Percentiles rank a stretch among this genome's conserved stretches.
These are phyloP conservation scores for Cystofilobasidium macerans DNA, from an alignment of 768 basidiomycete species.

Conservation along the genomic window DNA sequence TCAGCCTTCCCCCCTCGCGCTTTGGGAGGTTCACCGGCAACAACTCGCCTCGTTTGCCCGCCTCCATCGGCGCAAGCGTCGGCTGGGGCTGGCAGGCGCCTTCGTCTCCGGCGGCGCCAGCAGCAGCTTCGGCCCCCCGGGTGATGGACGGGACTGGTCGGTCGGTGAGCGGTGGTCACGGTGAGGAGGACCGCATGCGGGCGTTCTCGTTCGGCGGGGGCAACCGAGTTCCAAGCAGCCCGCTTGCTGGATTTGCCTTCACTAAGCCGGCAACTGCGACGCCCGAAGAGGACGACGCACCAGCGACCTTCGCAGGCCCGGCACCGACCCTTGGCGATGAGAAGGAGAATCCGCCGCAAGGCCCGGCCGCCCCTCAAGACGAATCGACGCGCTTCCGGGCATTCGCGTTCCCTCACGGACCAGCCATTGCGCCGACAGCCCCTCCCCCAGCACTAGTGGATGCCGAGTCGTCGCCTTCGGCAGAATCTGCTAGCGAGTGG, in stretches of 20 bases:
- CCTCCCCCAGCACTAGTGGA: neutral
- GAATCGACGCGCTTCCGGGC: conserved; percentile 11
- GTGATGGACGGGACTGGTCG: too few species aligned
- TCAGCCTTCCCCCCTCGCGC: neutral
- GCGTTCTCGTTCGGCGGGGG: conserved; percentile 10
- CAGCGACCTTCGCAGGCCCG: too few species aligned
- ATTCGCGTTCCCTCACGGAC: conserved; percentile 18
- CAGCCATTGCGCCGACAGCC: neutral
- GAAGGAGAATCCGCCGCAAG: too few species aligned
- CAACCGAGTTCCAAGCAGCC: neutral
- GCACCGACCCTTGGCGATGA: too few species aligned
- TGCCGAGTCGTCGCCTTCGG: neutral
- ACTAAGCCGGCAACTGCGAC: neutral
- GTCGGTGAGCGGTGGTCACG: too few species aligned
- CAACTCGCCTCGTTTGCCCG: neutral
- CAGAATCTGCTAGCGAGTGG: neutral
- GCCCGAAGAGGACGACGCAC: neutral
- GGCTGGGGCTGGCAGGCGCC: neutral
- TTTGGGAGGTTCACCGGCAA: conserved; percentile 11
- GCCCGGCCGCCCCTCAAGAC: neutral
- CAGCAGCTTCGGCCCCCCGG: too few species aligned
- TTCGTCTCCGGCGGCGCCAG: neutral
- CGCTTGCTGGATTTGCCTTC: neutral
- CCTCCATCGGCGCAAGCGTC: neutral
- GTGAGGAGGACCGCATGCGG: conserved; percentile 5